These are phyloP conservation scores for Pythium vanterpoolii DNA, from an alignment of 352 stramenopile genomes.

Conservation along the genomic window DNA sequence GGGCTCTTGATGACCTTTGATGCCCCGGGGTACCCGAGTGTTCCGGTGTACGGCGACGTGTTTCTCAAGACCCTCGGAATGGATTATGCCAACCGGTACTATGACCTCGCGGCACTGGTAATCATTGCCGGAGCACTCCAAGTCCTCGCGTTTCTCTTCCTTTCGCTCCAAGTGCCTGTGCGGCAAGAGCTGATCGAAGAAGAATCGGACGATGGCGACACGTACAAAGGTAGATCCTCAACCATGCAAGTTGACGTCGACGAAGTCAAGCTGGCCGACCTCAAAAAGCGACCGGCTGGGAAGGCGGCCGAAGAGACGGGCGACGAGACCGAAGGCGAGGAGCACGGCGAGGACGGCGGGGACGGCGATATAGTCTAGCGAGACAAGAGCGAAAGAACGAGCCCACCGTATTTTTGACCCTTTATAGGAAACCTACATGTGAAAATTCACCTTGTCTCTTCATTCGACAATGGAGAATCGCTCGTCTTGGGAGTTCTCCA, in stretches of 20 bases:
- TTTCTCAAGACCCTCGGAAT: conserved; percentile 83
- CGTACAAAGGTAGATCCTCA: conserved; percentile 3
- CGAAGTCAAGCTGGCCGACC: conserved; percentile 19
- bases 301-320: neutral
- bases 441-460: neutral
- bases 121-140: conserved; percentile 51
- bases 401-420: no score
- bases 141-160: conserved; percentile 59
- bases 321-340: neutral
- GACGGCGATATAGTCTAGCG: conserved; percentile 15
- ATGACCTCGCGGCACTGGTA: conserved; percentile 54
- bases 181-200: conserved; percentile 34
- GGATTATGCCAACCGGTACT: conserved; percentile 75
- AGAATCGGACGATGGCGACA: neutral
- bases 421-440: no score
- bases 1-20: conserved; percentile 75
- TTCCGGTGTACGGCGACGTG: conserved; percentile 80
- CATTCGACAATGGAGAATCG: conserved; percentile 15
- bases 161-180: conserved; percentile 61
- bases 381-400: neutral
- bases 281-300: conserved; percentile 6
- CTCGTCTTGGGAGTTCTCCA: conserved; percentile 16
- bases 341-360: neutral
- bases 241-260: conserved; percentile 20
- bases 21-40: conserved; percentile 63